These are phyloP conservation scores for Melampsora larici-populina DNA, from an alignment of 1,284 basidiomycete genomes.

Conservation along the genomic window DNA sequence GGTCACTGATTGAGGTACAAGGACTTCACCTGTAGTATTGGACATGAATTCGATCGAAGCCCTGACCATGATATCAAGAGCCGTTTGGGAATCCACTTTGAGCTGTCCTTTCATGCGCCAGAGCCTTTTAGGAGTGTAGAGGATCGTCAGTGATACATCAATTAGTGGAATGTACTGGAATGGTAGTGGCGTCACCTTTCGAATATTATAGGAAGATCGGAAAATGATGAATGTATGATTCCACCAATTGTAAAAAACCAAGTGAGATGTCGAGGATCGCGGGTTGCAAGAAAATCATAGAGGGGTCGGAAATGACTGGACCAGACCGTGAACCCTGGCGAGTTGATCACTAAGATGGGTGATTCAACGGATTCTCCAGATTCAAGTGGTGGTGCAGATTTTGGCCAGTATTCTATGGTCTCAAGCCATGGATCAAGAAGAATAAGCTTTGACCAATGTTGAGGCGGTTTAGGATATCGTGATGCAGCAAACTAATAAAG, in stretches of 20 bases:
- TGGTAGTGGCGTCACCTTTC: conserved; percentile 9
- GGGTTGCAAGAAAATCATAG: not conserved
- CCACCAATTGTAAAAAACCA: conserved; percentile 29
- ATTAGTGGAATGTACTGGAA: not conserved
- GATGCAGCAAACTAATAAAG: conserved; percentile 23
- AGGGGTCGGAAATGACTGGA: conserved; percentile 26
- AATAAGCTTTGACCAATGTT: conserved; percentile 19
- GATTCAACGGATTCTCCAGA: not conserved
- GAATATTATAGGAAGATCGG: conserved; percentile 34
- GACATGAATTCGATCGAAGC: conserved; percentile 4
- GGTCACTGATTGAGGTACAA: too few species aligned
- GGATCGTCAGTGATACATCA: not conserved
- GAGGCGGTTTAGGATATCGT: conserved; percentile 15
- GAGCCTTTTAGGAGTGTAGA: not conserved
- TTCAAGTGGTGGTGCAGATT: not conserved
- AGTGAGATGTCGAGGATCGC: not conserved
- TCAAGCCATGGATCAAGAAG: conserved; percentile 39
- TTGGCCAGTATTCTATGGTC: conserved; percentile 3
- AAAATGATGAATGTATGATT: conserved; percentile 40
- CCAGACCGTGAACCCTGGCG: conserved; percentile 36
- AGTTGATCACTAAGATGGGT: conserved; percentile 34
- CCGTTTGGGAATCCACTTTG: not conserved
- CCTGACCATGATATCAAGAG: not conserved
- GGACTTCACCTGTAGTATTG: too few species aligned
- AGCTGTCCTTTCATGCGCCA: not conserved